A percentile compares a stretch with the other conserved stretches of the same genome.
Evolutionary conservation across 768 basidiomycete genomes (phyloP).

Genomic region (Chalciporus sphaerocephalus): DNA sequence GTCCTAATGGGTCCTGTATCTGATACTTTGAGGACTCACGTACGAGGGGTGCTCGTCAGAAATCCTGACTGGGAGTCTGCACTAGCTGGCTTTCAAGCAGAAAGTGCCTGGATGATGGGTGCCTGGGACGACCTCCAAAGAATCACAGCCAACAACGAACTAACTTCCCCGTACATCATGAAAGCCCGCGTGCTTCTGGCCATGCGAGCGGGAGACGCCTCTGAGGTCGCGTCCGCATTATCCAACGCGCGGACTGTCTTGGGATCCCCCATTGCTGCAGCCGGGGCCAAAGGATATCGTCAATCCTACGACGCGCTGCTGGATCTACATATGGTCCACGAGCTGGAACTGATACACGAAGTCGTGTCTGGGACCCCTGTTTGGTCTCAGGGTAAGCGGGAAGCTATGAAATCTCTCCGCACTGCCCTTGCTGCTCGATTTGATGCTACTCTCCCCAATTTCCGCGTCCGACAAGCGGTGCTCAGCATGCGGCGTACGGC

Average conservation of each 20-base stretch:
- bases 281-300: slow-evolving; percentile 75
- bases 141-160: slow-evolving; percentile 48
- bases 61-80: slow-evolving; percentile 78
- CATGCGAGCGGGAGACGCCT: slow-evolving; percentile 55
- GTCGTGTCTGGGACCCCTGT: slow-evolving; percentile 38
- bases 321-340: slow-evolving; percentile 81
- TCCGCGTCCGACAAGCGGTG: slow-evolving; percentile 82
- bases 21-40: slow-evolving; percentile 95
- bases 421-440: slow-evolving; percentile 58
- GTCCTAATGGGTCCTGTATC: slow-evolving; percentile 1
- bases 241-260: slow-evolving; percentile 64
- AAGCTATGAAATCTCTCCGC: slow-evolving; percentile 38
- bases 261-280: slow-evolving; percentile 79
- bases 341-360: slow-evolving; percentile 66
- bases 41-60: slow-evolving; percentile 80
- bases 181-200: slow-evolving; percentile 80
- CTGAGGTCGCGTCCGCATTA: slow-evolving; percentile 46
- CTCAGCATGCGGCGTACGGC: slow-evolving; percentile 87
- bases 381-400: slow-evolving; percentile 36
- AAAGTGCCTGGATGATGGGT: slow-evolving; percentile 94
- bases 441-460: slow-evolving; percentile 77
- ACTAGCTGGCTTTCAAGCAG: slow-evolving; percentile 80
- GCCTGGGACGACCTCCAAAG: slow-evolving; percentile 82
- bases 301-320: slow-evolving; percentile 84
- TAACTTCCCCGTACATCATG: slow-evolving; percentile 56